Conservation (phyloP, 2,329 filamentous ascomycete species). For the Xylariales sp. region DNA sequence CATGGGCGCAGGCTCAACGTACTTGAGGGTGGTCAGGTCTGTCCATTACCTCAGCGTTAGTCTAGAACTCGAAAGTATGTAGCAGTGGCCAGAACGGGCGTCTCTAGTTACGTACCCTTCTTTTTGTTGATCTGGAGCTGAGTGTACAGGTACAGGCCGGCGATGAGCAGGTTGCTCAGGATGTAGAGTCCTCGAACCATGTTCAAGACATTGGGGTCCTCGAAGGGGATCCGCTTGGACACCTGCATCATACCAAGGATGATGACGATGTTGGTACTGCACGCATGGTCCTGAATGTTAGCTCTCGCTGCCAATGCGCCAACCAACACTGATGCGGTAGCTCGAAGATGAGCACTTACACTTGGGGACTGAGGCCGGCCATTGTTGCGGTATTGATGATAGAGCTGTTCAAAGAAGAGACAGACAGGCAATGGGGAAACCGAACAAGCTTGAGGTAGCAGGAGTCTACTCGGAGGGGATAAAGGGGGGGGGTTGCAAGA, state of each 20-base stretch:
- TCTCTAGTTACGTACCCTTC: constrained; percentile 73
- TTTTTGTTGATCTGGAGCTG: constrained; percentile 87
- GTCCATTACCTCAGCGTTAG: constrained; percentile 6
- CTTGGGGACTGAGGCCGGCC: constrained; percentile 55
- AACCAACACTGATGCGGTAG: too few species aligned
- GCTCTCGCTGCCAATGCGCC: constrained; percentile 9
- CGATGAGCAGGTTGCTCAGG: constrained; percentile 74
- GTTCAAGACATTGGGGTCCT: constrained; percentile 65
- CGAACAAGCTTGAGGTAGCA: too few species aligned
- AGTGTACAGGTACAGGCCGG: constrained; percentile 79
- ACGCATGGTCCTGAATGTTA: constrained; percentile 18
- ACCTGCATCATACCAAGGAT: constrained; percentile 98
- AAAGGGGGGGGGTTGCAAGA: constrained; percentile 7
- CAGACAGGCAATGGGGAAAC: too few species aligned
- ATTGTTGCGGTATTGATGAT: constrained; percentile 39
- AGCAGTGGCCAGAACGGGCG: not conserved
- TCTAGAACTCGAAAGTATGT: constrained; percentile 2
- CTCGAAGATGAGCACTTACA: constrained; percentile 52
- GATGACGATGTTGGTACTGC: constrained; percentile 87
- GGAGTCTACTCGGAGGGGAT: constrained; percentile 4
- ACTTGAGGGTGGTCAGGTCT: constrained; percentile 98
- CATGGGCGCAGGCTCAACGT: constrained; percentile 93
- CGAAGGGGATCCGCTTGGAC: constrained; percentile 91
- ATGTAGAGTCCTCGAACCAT: constrained; percentile 51
- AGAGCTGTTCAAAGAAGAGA: constrained; percentile 2